Evolutionary conservation across 352 stramenopile genomes (phyloP), one percentile per base, ranked within the genome.

Genomic region (Phytopythium oedochilum): DNA sequence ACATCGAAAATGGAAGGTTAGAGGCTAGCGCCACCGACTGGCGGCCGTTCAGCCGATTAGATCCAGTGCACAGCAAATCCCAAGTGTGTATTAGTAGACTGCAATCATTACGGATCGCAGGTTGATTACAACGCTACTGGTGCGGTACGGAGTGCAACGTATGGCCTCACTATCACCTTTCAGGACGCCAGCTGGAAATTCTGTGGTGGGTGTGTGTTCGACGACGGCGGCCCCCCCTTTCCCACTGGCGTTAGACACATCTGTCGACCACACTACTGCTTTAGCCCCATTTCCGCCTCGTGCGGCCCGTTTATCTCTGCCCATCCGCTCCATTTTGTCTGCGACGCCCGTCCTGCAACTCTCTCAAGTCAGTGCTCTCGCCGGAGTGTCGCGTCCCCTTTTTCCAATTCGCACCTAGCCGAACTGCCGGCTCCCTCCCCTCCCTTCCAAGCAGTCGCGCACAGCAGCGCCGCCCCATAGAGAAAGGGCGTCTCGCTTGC

Each of bases 171-270:
- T n/a, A n/a, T n/a, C n/a, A n/a, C n/a, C n/a, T n/a, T n/a, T n/a
- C n/a, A n/a, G n/a, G n/a, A n/a, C n/a, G n/a, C n/a, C 47, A 42
- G 20, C 47, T 53, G 47, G 31, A 53, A 42, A 39, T 32, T 43
- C 12, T 42, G 47, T 38, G 31, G 46, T 53, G 46, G 46, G 45
- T 51, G 45, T 22, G 25, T 50, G 43, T 51, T 51, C 45, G 45
- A 22, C 22, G 47, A 34, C 29, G 29, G 26, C 17, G 20, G 3
- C 31, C 31, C 28, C 47, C 31, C 36, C 47, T 53, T 31, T 26
- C 47, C 8, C 44, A 12, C 44, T 53, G 47, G 47, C 47, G 47
- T 53, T 53, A 53, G 47, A 53, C 47, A 53, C 20, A n/a, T n/a
- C 28, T 9, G n/a, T 17, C 36, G 36, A 9, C 5, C 12, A 20